phyloP scores from a whole-genome alignment of 805 yeast genomes.

The Candida dajiaensis region DNA sequence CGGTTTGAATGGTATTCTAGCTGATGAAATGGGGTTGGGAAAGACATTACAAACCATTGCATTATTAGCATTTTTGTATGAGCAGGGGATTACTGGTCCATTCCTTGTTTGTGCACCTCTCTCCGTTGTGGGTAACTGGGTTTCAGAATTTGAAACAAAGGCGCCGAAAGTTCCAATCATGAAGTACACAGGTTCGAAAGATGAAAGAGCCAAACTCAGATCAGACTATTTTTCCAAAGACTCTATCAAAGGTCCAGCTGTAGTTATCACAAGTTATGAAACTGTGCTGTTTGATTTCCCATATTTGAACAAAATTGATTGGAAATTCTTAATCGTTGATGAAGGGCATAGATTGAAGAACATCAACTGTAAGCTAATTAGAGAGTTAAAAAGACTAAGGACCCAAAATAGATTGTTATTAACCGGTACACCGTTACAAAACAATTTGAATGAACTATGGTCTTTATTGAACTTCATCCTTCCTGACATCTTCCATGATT shows the following conservation, averaged over 20 bases:
- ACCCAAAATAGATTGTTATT: constrained; percentile 70
- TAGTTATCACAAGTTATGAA: constrained; percentile 81
- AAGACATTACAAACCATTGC: constrained; percentile 89
- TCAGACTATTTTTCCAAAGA: constrained; percentile 14
- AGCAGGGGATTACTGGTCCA: constrained; percentile 74
- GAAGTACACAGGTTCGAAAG: constrained; percentile 60
- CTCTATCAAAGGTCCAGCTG: constrained; percentile 31
- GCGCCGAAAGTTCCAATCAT: constrained; percentile 64
- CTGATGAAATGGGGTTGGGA: constrained; percentile 98
- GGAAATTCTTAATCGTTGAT: constrained; percentile 88
- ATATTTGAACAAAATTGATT: constrained; percentile 44
- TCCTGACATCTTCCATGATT: constrained; percentile 90
- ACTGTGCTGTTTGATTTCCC: constrained; percentile 63
- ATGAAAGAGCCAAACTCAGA: constrained; percentile 44
- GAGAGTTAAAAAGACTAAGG: constrained; percentile 57
- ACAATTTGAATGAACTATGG: constrained; percentile 88
- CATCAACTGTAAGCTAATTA: constrained; percentile 68
- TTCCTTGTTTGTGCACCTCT: constrained; percentile 76
- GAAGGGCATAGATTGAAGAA: constrained; percentile 95
- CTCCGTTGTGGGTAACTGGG: constrained; percentile 86
- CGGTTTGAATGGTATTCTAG: constrained; percentile 90
- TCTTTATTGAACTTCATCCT: constrained; percentile 82
- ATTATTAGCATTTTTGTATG: constrained; percentile 66
- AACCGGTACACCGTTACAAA: constrained; percentile 97
- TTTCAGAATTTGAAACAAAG: constrained; percentile 60